Evolutionary conservation across 306 rosid species (phyloP), one percentile per base, ranked within the genome.

Genomic region (Lablab purpureus): DNA sequence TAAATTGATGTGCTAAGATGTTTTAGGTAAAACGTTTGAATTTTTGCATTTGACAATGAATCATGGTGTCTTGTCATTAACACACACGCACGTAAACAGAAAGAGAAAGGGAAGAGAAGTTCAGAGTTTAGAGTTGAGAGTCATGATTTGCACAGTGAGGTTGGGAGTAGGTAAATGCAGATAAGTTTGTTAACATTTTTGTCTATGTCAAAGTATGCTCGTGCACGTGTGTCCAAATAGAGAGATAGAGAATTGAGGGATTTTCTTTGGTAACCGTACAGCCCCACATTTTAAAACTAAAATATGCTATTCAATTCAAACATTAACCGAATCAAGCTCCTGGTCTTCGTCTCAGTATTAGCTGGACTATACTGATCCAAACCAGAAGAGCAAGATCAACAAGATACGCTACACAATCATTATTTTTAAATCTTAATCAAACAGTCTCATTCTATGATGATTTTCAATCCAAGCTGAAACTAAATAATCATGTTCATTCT

Each of bases 301-400:
- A 71, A 77, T 80, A 81, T 63, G 18, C 34, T 73, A 59, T 25
- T 76, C 28, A 70, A 70, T 28, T 81, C 82, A 82, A 72, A 74
- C 64, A 76, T 77, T 52, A 71, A 13, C 23, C 52, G 40, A 87
- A 73, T 84, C 75, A 74, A 63, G 67, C 56, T 84, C 82, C 47
- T 17, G 71, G 12, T 79, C 82, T 52, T 12, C 5, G 49, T 43
- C 66, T 59, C 41, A 25, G 36, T 50, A 73, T 76, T 73, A 76
- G 83, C 66, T 54, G 56, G 67, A 67, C 23, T 59, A 49, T 36
- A 69, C 62, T 63, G 68, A 43, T 68, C 69, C 77, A 85, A 77
- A 71, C 82, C 72, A 77, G 37, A 69, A 86, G 84, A 79, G 28
- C 71, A 83, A 83, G 68, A 83, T 84, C 83, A 88, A 85, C 54